These are phyloP conservation scores for Friedmanniomyces simplex DNA, from an alignment of 495 filamentous ascomycete species.

Conservation along the genomic window DNA sequence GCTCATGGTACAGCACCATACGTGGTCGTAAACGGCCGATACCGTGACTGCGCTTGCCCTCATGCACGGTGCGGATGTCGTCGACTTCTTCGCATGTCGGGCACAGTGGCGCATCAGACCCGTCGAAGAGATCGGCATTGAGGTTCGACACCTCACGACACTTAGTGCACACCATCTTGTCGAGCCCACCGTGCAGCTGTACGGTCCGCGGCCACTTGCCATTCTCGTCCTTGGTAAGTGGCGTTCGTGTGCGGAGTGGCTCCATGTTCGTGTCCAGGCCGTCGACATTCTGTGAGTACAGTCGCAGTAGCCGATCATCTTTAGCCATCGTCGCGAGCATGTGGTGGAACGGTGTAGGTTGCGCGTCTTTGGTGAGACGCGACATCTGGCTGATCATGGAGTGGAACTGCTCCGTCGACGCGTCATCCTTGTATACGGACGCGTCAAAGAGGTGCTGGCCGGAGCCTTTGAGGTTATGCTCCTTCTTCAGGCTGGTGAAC, in stretches of 20 bases:
- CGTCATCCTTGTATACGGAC: conserved; percentile 87
- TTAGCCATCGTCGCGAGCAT: conserved; percentile 82
- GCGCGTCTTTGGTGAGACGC: conserved; percentile 57
- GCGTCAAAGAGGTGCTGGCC: conserved; percentile 96
- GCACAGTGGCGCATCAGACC: conserved; percentile 66
- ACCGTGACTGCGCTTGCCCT: conserved; percentile 86
- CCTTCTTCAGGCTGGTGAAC: conserved; percentile 68
- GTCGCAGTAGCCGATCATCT: conserved; percentile 77
- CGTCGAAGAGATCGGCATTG: conserved; percentile 63
- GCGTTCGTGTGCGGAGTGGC: conserved; percentile 68
- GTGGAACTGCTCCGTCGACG: conserved; percentile 80
- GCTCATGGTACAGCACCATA: conserved; percentile 95
- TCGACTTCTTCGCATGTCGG: conserved; percentile 64
- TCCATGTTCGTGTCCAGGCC: conserved; percentile 78
- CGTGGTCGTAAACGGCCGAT: conserved; percentile 82
- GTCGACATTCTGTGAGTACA: conserved; percentile 96
- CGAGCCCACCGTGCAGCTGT: conserved; percentile 87
- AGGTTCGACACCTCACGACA: conserved; percentile 70
- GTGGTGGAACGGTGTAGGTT: conserved; percentile 86
- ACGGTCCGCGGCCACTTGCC: conserved; percentile 73
- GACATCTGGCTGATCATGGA: conserved; percentile 88
- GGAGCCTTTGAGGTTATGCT: conserved; percentile 84
- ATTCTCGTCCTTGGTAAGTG: conserved; percentile 60
- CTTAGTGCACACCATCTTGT: conserved; percentile 93
- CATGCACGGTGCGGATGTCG: conserved; percentile 58